Evolutionary conservation across 768 basidiomycete species (phyloP).

Genomic region (Glaciozyma antarctica): DNA sequence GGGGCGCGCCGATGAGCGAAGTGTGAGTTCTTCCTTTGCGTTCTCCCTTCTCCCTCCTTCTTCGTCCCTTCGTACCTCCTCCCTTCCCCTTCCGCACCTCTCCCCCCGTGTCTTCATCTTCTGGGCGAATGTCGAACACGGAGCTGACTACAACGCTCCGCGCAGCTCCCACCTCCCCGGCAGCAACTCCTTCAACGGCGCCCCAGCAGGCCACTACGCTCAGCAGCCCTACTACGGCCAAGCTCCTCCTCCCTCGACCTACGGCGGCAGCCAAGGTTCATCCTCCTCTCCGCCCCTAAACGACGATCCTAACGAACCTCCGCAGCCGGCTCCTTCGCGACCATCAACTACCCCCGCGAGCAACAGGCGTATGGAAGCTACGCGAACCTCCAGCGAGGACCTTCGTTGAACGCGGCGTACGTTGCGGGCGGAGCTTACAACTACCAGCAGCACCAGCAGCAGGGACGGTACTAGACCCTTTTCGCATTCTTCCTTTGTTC

Average conservation of each 20-base stretch:
- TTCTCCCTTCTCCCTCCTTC: background rate
- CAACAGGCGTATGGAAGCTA: background rate
- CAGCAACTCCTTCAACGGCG: background rate
- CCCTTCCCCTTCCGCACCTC: background rate
- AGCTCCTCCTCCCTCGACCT: background rate
- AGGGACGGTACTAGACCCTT: too few species aligned
- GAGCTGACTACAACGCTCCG: background rate
- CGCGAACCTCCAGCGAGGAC: constrained; percentile 3
- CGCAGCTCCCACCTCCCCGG: background rate
- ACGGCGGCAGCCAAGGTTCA: background rate
- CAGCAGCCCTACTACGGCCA: background rate
- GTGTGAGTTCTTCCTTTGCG: background rate
- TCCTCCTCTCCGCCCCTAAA: background rate
- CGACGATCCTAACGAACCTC: background rate
- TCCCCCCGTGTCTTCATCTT: background rate
- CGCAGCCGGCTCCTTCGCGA: background rate
- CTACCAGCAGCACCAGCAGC: too few species aligned
- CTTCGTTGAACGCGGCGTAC: background rate
- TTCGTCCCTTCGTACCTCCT: background rate
- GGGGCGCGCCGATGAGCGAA: background rate
- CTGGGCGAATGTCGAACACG: background rate
- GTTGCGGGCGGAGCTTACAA: too few species aligned
- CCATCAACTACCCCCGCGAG: constrained; percentile 1
- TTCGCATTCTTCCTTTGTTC: too few species aligned
- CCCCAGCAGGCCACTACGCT: background rate